phyloP scores from a whole-genome alignment of 805 yeast genomes.

The Lipomyces lipofer region DNA sequence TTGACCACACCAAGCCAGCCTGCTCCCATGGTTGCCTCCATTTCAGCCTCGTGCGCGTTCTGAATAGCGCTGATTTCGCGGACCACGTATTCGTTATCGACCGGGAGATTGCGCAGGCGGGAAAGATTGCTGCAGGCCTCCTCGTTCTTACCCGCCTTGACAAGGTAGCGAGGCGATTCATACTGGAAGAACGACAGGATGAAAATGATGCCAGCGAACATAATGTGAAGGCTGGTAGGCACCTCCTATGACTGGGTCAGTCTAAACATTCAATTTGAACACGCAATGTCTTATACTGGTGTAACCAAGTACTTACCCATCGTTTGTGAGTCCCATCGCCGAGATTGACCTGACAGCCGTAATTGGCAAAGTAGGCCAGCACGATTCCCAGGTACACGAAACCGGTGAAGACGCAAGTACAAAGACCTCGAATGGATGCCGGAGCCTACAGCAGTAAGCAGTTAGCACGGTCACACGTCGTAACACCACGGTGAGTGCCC shows the following conservation, averaged over 20 bases:
- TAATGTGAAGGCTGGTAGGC: slow-evolving; percentile 52
- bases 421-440: slow-evolving; percentile 70
- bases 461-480: no score
- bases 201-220: slow-evolving; percentile 49
- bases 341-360: slow-evolving; percentile 53
- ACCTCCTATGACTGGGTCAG: no score
- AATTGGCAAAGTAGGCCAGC: slow-evolving; percentile 52
- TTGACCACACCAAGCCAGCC: background rate
- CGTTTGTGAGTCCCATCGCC: slow-evolving; percentile 43
- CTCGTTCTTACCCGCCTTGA: slow-evolving; percentile 34
- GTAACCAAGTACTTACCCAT: no score
- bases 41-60: slow-evolving; percentile 44
- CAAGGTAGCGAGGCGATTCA: slow-evolving; percentile 52
- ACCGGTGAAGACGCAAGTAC: slow-evolving; percentile 57
- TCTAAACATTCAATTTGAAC: no score
- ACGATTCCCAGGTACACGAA: slow-evolving; percentile 58
- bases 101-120: slow-evolving; percentile 30
- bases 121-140: slow-evolving; percentile 33
- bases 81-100: slow-evolving; percentile 25
- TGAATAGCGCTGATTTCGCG: slow-evolving; percentile 21
- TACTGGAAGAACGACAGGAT: no score
- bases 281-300: no score
- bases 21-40: background rate
- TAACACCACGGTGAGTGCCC: no score
- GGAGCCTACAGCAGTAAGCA: no score